phyloP scores from a whole-genome alignment of 495 filamentous ascomycete species.

The Penicillium angulare region DNA sequence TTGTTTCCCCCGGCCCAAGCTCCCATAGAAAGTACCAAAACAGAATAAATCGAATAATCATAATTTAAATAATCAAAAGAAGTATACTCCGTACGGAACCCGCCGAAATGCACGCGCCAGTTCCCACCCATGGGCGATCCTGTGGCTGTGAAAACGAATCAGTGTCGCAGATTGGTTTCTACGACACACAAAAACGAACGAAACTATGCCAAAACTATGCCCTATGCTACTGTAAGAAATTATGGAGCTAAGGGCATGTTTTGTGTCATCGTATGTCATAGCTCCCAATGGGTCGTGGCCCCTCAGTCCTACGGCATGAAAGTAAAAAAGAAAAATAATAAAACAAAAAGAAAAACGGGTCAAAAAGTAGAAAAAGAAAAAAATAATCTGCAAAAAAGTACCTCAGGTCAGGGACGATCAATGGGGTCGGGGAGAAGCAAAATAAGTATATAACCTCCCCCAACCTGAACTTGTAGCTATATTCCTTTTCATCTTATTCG shows the following conservation, averaged over 20 bases:
- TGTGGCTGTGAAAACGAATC: constrained; percentile 27
- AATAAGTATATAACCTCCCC: constrained; percentile 12
- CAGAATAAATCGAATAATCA: constrained; percentile 1
- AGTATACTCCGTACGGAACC: constrained; percentile 16
- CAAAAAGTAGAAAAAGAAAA: background rate
- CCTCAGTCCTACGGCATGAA: constrained; percentile 15
- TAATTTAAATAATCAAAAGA: constrained; percentile 2
- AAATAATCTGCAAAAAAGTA: constrained; percentile 2
- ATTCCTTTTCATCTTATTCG: constrained; percentile 22
- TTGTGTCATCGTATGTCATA: constrained; percentile 23
- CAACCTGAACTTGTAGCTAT: constrained; percentile 1
- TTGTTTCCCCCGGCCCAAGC: constrained; percentile 12
- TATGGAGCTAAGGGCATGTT: background rate
- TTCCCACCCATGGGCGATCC: constrained; percentile 21
- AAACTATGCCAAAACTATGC: background rate
- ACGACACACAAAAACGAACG: constrained; percentile 9
- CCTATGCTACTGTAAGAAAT: background rate
- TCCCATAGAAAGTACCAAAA: constrained; percentile 7
- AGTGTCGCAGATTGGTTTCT: constrained; percentile 2
- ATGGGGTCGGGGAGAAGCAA: constrained; percentile 10
- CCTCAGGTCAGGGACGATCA: constrained; percentile 7
- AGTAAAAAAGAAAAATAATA: background rate
- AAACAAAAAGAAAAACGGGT: constrained; percentile 1
- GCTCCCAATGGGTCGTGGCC: constrained; percentile 8
- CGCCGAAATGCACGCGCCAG: constrained; percentile 19